Evolutionary conservation across 306 rosid genomes (phyloP), one percentile per base, ranked within the genome.

Genomic region (Vicia villosa): DNA sequence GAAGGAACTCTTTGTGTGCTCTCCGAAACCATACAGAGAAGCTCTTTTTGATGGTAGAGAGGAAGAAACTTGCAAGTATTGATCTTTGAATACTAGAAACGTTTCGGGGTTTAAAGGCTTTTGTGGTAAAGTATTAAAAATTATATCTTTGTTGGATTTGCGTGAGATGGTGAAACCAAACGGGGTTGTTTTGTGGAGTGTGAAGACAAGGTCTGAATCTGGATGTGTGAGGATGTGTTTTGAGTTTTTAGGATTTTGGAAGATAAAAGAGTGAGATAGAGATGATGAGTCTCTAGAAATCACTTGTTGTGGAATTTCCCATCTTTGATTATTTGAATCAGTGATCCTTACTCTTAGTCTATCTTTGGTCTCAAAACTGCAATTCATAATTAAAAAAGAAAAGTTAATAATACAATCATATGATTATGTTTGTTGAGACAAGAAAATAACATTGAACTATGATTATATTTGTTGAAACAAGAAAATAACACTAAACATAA

Each of bases 91-190:
- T 14, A 89, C 40, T 2, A 92, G 80, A 66, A 81, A 70, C 0
- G 88, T 83, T 14, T 49, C 56, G 2, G 86, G 70, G 38, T 84
- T 61, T 2, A 86, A 49, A 8, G 80, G 59, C 22, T 79, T 8
- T 0, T 79, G 14, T 0, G 95, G 85, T 12, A 80, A 38, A 1
- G 98, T 34, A 45, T 86, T 67, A 68, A 92, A 92, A 68, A 89
- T 69, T 13, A 79, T 46, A 47, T 92, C 93, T 6, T 69, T 70
- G 63, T 85, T 78, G 70, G 95, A 92, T 37, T 77, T 79, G 45
- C 97, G 90, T 40, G 77, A 19, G 36, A 92, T 43, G 0, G 88
- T 62, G 86, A 89, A 92, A 49, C 96, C 89, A 43, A 87, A 92
- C 0, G 98, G 95, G 12, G 85, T 66, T 63, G 86, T 88, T 83